Conservation (phyloP, 2,329 filamentous ascomycete genomes). For the Fusarium zealandicum region DNA sequence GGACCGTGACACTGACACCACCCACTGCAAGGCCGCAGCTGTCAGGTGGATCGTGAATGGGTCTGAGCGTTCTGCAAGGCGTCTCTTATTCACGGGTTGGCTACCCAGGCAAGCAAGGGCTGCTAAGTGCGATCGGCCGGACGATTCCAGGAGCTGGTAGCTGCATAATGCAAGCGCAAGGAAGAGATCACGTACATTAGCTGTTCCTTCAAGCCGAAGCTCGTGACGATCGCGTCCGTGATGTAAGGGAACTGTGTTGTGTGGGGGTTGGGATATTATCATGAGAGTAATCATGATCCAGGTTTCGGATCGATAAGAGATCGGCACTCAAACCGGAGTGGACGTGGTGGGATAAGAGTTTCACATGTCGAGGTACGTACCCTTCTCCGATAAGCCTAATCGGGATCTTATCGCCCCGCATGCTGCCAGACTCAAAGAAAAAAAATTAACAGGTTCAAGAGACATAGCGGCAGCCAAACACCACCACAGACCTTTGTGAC, state of each 20-base stretch:
- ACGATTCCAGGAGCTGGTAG: conserved; percentile 16
- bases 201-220: conserved; percentile 3
- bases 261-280: not conserved
- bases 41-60: conserved; percentile 23
- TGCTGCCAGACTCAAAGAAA: conserved; percentile 21
- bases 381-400: conserved; percentile 27
- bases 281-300: not conserved
- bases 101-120: conserved; percentile 29
- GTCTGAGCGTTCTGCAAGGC: conserved; percentile 37
- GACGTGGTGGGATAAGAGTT: not conserved
- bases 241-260: conserved; percentile 3
- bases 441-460: conserved; percentile 33
- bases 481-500: conserved; percentile 16
- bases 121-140: conserved; percentile 19
- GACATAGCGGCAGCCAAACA: conserved; percentile 27
- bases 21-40: conserved; percentile 8
- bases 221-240: conserved; percentile 6
- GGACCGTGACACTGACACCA: not conserved
- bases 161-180: conserved; percentile 29
- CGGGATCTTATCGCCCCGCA: conserved; percentile 41
- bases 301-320: conserved; percentile 11
- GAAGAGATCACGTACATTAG: conserved; percentile 11
- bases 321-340: not conserved
- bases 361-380: conserved; percentile 29
- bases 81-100: conserved; percentile 21